Evolutionary conservation across 2,329 filamentous ascomycete genomes (phyloP), one percentile per base, ranked within the genome.

Genomic region (Beauveria asiatica): DNA sequence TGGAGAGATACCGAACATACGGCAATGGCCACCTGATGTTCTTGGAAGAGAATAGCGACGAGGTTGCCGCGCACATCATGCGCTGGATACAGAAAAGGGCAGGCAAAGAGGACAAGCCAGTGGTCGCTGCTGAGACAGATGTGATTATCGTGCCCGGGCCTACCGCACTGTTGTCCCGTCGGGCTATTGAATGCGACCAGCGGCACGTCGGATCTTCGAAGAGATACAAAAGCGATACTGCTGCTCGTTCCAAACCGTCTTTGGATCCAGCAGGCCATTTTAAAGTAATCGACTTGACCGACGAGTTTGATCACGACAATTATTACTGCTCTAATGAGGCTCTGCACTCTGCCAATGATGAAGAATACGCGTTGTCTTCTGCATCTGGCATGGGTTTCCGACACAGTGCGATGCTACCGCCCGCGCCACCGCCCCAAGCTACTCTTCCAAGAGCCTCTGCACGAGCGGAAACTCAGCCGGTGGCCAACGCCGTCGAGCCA

Each of bases 21-120:
- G 83, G 83, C 0, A 85, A 85, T 61, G 81, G 80, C 0, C 82
- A 83, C 64, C 74, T 84, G 61, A 74, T 79, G 70, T 81, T 81
- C 50, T 65, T 83, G 39, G 81, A 83, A 70, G 74, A 70, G 64
- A 83, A 84, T 65, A 82, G 76, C 61, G 63, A 74, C 37, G 65
- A 72, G 0, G 72, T 82, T 57, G 77, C 76, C 2, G 65, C 65
- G 3, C 62, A 73, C 11, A 62, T 80, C 1, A 63, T 71, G 16
- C 48, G 66, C 4, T 80, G 76, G 76, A 74, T 76, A 5, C 17
- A 59, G 11, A 53, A 33, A 8, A 58, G 59, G 27, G 57, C 48
- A 17, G 33, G 46, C 11, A 19, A 51, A 13, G 13, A 23, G 17
- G 23, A 51, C 21, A 21, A 42, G 21, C 21, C 25, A 9, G 27